Percentiles rank a stretch among this genome's conserved stretches.
phyloP scores from a whole-genome alignment of 2,329 filamentous ascomycete genomes.

The Dothideomycetidae sp. region DNA sequence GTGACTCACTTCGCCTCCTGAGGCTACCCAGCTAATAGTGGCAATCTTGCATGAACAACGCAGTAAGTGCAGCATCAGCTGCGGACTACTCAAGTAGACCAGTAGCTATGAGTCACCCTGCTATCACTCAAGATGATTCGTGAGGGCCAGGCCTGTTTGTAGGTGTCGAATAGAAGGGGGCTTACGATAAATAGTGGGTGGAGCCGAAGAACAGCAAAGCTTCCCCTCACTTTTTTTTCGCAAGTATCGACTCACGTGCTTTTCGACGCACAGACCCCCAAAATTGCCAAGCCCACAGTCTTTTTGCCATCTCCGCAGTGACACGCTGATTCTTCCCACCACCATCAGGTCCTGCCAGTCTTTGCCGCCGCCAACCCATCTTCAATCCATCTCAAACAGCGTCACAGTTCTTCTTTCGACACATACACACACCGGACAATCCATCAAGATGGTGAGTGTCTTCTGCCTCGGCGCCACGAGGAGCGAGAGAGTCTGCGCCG shows the following conservation, averaged over 20 bases:
- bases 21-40: no score
- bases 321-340: constrained; percentile 6
- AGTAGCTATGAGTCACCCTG: no score
- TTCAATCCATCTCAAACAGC: constrained; percentile 1
- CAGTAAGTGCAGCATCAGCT: no score
- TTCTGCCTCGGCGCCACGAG: background rate
- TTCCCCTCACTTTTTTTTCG: background rate
- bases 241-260: constrained; percentile 3
- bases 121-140: no score
- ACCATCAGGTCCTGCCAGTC: constrained; percentile 1
- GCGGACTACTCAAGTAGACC: no score
- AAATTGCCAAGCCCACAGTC: constrained; percentile 7
- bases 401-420: background rate
- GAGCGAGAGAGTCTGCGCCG: constrained; percentile 1
- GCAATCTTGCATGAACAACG: no score
- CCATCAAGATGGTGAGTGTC: constrained; percentile 7
- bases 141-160: no score
- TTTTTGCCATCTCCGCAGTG: constrained; percentile 10
- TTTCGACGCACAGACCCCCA: constrained; percentile 4
- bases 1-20: no score
- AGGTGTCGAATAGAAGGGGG: no score
- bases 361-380: constrained; percentile 6
- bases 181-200: no score
- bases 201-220: constrained; percentile 4
- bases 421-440: constrained; percentile 1